Conservation (phyloP, 2,329 filamentous ascomycete genomes). For the Botrytis deweyae region DNA sequence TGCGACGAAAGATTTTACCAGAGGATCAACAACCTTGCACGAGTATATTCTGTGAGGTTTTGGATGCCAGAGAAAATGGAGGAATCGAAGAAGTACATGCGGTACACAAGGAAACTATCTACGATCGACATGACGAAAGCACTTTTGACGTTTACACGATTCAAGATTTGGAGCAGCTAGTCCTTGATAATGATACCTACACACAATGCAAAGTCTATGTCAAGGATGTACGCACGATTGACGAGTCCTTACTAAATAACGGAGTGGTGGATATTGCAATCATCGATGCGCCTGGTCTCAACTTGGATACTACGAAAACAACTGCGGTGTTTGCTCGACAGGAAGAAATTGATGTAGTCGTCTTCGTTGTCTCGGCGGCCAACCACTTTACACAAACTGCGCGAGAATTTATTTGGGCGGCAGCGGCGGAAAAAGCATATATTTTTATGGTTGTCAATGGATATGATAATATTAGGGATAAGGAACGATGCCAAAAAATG, state of each 20-base stretch:
- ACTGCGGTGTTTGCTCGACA: slow-evolving; percentile 96
- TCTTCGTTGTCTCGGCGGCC: slow-evolving; percentile 95
- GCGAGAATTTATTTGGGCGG: slow-evolving; percentile 96
- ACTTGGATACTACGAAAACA: slow-evolving; percentile 94
- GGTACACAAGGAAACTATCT: slow-evolving; percentile 75
- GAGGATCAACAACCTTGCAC: slow-evolving; percentile 98
- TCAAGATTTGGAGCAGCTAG: slow-evolving; percentile 79
- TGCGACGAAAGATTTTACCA: slow-evolving; percentile 87
- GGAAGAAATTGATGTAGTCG: slow-evolving; percentile 97
- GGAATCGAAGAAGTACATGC: slow-evolving; percentile 94
- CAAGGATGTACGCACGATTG: slow-evolving; percentile 81
- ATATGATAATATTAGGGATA: slow-evolving; percentile 90
- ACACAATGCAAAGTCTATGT: slow-evolving; percentile 97
- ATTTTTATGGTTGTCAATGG: slow-evolving; percentile 99
- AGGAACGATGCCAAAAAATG: slow-evolving; percentile 86
- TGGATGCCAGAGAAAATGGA: slow-evolving; percentile 87
- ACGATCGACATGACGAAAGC: slow-evolving; percentile 87
- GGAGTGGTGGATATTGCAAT: slow-evolving; percentile 97
- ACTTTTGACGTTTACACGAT: slow-evolving; percentile 88
- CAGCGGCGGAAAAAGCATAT: slow-evolving; percentile 94
- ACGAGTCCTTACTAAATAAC: slow-evolving; percentile 94
- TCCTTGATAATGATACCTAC: slow-evolving; percentile 83
- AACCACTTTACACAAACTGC: slow-evolving; percentile 98
- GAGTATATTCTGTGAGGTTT: slow-evolving; percentile 95
- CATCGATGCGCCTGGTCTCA: slow-evolving; percentile 93